phyloP scores from a whole-genome alignment of 2,329 filamentous ascomycete species.

The Colletotrichum tanaceti region DNA sequence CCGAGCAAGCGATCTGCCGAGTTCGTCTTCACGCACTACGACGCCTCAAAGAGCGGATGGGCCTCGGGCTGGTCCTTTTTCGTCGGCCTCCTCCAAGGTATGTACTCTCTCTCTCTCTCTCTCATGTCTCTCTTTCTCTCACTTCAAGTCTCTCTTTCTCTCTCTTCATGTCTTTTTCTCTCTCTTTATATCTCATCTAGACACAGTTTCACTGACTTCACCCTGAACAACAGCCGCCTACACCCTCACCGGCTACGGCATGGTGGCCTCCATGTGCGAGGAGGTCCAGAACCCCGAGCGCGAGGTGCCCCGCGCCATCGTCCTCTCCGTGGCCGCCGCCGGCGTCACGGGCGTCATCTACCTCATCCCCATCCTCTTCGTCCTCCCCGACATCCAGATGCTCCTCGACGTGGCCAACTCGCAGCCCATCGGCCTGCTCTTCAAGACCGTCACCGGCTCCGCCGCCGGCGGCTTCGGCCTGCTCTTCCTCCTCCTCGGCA shows the following conservation, averaged over 20 bases:
- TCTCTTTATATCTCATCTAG: too few species aligned
- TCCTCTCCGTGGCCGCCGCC: constrained; percentile 74
- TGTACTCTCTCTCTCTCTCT: background rate
- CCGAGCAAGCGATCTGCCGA: constrained; percentile 66
- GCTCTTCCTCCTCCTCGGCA: constrained; percentile 80
- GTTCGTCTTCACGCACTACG: constrained; percentile 77
- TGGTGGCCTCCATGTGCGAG: constrained; percentile 79
- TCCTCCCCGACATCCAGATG: constrained; percentile 73
- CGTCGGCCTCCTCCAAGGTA: constrained; percentile 71
- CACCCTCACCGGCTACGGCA: constrained; percentile 73
- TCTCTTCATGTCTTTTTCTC: too few species aligned
- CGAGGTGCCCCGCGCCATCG: constrained; percentile 78
- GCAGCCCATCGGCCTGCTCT: constrained; percentile 80
- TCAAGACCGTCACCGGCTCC: constrained; percentile 80
- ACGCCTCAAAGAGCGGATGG: constrained; percentile 74
- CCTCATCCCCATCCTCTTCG: constrained; percentile 80
- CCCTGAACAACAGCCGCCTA: constrained; percentile 62
- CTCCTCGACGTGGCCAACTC: constrained; percentile 76
- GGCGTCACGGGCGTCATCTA: constrained; percentile 75
- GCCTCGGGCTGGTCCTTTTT: constrained; percentile 78
- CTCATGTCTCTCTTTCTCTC: too few species aligned
- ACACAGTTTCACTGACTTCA: background rate
- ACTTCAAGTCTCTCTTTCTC: too few species aligned
- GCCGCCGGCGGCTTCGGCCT: constrained; percentile 79
- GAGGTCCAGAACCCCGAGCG: constrained; percentile 76